Conservation (phyloP, 495 filamentous ascomycete genomes). For the Hypoxylon fragiforme region DNA sequence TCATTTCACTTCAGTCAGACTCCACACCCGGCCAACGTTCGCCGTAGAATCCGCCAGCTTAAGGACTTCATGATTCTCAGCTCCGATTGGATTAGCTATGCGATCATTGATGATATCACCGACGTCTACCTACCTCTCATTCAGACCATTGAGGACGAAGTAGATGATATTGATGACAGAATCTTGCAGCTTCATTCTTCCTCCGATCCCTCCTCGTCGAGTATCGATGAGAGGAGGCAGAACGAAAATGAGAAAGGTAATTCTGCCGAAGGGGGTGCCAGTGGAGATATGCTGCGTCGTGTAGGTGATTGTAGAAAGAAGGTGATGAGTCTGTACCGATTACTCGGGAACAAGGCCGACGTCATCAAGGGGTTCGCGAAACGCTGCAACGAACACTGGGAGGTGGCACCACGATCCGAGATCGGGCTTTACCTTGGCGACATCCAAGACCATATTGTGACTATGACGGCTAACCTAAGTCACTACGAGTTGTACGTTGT, state of each 20-base stretch:
- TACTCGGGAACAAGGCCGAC: conserved; percentile 96
- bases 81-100: conserved; percentile 98
- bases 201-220: conserved; percentile 39
- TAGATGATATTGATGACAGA: conserved; percentile 83
- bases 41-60: conserved; percentile 87
- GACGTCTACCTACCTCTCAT: conserved; percentile 93
- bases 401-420: conserved; percentile 90
- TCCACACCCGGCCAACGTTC: conserved; percentile 93
- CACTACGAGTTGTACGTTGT: conserved; percentile 89
- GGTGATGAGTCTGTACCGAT: conserved; percentile 90
- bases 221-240: conserved; percentile 31
- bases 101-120: conserved; percentile 96
- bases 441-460: conserved; percentile 98
- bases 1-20: conserved; percentile 95
- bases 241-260: conserved; percentile 50
- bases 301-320: conserved; percentile 95
- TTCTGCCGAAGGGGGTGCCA: conserved; percentile 51
- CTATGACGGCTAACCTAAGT: conserved; percentile 91
- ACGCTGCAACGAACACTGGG: conserved; percentile 96
- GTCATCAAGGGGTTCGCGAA: conserved; percentile 99
- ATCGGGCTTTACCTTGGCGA: conserved; percentile 95
- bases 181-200: conserved; percentile 75
- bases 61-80: conserved; percentile 91
- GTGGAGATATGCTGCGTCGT: conserved; percentile 82
- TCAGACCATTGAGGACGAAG: conserved; percentile 84